Percentiles rank a stretch among this genome's conserved stretches.
These are phyloP conservation scores for Verticillium nonalfalfae DNA, from an alignment of 2,329 filamentous ascomycete genomes.

Conservation along the genomic window DNA sequence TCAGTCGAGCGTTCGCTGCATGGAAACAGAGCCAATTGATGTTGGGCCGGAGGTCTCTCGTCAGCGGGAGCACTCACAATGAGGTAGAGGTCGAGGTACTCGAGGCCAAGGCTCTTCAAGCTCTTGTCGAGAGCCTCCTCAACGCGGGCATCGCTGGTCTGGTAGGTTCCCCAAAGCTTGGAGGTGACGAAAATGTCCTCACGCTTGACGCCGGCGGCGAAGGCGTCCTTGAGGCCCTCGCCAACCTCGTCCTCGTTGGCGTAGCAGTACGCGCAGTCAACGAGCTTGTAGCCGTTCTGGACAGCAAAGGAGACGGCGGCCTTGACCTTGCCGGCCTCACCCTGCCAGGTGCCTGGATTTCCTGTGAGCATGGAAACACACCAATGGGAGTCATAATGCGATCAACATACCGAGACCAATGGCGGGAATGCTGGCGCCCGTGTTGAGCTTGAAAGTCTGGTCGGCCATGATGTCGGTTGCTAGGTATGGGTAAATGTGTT, in stretches of 20 bases:
- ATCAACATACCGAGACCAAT: conserved; percentile 49
- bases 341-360: conserved; percentile 49
- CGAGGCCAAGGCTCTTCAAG: conserved; percentile 65
- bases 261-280: conserved; percentile 73
- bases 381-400: neutral
- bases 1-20: neutral
- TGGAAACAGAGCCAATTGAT: neutral
- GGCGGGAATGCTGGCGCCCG: conserved; percentile 55
- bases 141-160: conserved; percentile 45
- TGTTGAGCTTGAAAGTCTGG: conserved; percentile 58
- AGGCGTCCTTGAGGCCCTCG: conserved; percentile 66
- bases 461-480: conserved; percentile 38
- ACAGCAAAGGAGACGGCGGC: conserved; percentile 54
- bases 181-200: conserved; percentile 78
- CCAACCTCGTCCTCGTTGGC: conserved; percentile 81
- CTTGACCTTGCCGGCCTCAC: conserved; percentile 50
- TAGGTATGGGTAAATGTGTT: neutral
- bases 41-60: neutral
- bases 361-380: neutral
- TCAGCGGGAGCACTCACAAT: conserved; percentile 35
- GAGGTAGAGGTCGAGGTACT: conserved; percentile 76
- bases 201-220: conserved; percentile 64
- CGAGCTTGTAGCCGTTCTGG: conserved; percentile 48
- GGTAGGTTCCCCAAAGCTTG: conserved; percentile 81
- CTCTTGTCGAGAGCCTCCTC: conserved; percentile 67